phyloP scores from a whole-genome alignment of 139 green algal species.

The Chlamydomonas sp. region DNA sequence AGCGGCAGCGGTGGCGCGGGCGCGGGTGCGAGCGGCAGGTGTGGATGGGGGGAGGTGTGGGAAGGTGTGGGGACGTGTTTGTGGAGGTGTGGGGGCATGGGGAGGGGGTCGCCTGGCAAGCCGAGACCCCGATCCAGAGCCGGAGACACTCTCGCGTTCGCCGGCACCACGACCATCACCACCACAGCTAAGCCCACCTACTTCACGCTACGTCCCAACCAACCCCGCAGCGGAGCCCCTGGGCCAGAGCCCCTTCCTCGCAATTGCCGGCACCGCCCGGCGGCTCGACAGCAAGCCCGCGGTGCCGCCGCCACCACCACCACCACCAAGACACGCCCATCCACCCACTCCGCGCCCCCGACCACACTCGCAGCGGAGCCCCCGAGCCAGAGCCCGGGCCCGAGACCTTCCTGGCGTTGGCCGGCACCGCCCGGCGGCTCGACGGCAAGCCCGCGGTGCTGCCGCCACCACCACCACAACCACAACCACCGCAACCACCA shows the following conservation, averaged over 20 bases:
- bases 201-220: no score
- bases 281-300: constrained; percentile 75
- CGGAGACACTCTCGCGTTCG: neutral
- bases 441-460: constrained; percentile 57
- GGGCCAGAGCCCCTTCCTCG: constrained; percentile 39
- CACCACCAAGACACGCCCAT: constrained; percentile 5
- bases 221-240: neutral
- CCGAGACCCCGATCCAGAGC: neutral
- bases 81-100: neutral
- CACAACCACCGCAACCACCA: neutral
- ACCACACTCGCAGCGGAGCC: no score
- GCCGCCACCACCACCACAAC: neutral
- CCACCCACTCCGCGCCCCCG: no score
- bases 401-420: constrained; percentile 66
- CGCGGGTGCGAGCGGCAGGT: neutral
- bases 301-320: neutral
- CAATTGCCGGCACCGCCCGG: constrained; percentile 63
- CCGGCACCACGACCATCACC: neutral
- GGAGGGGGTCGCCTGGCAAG: neutral
- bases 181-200: constrained; percentile 11
- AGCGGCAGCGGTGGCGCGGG: neutral
- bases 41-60: neutral
- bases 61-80: neutral
- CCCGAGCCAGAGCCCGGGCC: neutral
- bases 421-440: constrained; percentile 56